Conservation (phyloP, 495 filamentous ascomycete genomes). For the Penicillium bovifimosum region DNA sequence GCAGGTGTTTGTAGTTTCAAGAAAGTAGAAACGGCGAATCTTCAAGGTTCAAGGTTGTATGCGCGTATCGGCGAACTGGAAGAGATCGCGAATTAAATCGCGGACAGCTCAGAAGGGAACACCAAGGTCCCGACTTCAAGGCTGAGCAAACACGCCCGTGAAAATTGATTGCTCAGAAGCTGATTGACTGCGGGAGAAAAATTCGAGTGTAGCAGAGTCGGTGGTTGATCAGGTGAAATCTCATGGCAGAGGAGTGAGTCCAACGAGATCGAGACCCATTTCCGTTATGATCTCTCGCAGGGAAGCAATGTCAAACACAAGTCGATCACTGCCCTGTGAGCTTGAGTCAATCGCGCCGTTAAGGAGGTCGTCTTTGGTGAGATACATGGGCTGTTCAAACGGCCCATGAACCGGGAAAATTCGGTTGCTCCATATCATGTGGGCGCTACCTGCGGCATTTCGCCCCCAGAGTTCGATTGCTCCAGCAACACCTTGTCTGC, state of each 20-base stretch:
- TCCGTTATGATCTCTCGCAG: background rate
- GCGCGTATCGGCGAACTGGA: conserved; percentile 7
- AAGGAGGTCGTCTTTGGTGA: background rate
- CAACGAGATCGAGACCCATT: background rate
- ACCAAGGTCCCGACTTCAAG: conserved; percentile 25
- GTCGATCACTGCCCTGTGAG: background rate
- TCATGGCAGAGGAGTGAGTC: background rate
- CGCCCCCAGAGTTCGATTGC: background rate
- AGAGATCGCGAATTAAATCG: conserved; percentile 20
- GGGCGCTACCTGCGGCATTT: background rate
- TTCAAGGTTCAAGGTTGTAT: background rate
- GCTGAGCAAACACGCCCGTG: conserved; percentile 18
- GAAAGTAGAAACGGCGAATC: too few species aligned
- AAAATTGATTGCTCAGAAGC: conserved; percentile 11
- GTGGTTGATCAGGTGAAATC: too few species aligned
- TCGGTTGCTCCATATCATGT: background rate
- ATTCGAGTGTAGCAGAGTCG: background rate
- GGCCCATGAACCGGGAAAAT: background rate
- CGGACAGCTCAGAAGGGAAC: conserved; percentile 31
- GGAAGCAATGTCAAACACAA: background rate
- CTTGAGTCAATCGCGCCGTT: background rate
- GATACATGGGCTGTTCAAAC: background rate
- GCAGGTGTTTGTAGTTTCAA: too few species aligned
- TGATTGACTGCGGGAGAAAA: background rate
- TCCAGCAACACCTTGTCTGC: background rate